Percentiles rank a stretch among this genome's conserved stretches.
Conservation (phyloP, 495 filamentous ascomycete genomes). For the Elaphomyces granulatus region DNA sequence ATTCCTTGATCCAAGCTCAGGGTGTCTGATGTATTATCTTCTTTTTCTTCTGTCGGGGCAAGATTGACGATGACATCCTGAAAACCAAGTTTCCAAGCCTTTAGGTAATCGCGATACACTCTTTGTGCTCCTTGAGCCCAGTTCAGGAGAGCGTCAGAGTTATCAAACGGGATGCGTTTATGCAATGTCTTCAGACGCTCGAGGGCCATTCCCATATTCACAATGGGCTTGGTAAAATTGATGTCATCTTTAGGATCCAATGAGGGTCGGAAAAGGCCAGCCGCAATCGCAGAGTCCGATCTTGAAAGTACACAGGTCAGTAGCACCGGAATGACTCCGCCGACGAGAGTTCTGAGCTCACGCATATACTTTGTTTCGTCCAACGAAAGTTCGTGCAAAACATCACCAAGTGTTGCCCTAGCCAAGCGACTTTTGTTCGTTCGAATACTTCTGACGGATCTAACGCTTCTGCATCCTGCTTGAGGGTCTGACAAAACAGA, state of each 20-base stretch:
- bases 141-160: conserved; percentile 49
- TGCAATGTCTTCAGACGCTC: conserved; percentile 73
- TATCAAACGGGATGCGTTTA: conserved; percentile 56
- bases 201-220: conserved; percentile 85
- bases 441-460: conserved; percentile 57
- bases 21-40: conserved; percentile 31
- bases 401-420: conserved; percentile 51
- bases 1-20: conserved; percentile 52
- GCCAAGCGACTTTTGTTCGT: conserved; percentile 50
- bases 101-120: conserved; percentile 77
- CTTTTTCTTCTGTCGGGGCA: conserved; percentile 48
- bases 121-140: conserved; percentile 70
- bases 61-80: conserved; percentile 91
- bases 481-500: conserved; percentile 73
- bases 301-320: conserved; percentile 71
- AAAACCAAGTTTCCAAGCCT: conserved; percentile 86
- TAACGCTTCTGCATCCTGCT: conserved; percentile 49
- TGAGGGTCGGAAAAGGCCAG: conserved; percentile 50
- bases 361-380: conserved; percentile 88
- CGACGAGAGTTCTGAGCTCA: conserved; percentile 85
- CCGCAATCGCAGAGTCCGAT: conserved; percentile 47
- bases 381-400: conserved; percentile 65
- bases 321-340: conserved; percentile 90
- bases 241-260: conserved; percentile 37
- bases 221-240: conserved; percentile 71